phyloP scores from a whole-genome alignment of 257 asterid genomes.

The Penstemon newberryi region DNA sequence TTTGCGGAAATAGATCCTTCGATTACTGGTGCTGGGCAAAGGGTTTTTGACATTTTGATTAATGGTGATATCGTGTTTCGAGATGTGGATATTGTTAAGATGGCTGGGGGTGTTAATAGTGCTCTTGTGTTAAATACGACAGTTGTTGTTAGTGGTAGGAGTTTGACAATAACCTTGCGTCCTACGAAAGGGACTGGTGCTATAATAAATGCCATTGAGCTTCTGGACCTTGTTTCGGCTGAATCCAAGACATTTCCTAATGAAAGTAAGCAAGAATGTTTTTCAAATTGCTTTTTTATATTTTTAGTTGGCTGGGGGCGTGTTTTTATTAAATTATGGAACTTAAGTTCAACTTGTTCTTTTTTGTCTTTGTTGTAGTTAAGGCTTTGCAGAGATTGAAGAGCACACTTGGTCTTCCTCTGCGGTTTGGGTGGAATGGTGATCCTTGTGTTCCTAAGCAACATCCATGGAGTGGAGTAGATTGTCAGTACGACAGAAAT shows the following conservation, averaged over 20 bases:
- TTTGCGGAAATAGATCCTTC: constrained; percentile 89
- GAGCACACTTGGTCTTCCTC: constrained; percentile 87
- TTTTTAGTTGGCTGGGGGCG: not conserved
- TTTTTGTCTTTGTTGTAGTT: constrained; percentile 45
- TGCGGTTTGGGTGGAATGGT: constrained; percentile 97
- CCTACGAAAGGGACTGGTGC: constrained; percentile 72
- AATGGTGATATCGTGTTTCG: constrained; percentile 60
- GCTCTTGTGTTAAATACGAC: constrained; percentile 84
- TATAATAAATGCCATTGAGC: constrained; percentile 79
- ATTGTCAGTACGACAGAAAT: constrained; percentile 70
- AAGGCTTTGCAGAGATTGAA: constrained; percentile 74
- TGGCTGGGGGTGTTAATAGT: constrained; percentile 66
- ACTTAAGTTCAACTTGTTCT: constrained; percentile 1
- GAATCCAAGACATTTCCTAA: constrained; percentile 81
- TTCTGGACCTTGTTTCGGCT: constrained; percentile 72
- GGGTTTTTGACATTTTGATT: constrained; percentile 72
- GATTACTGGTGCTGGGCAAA: constrained; percentile 62
- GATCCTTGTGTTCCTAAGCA: constrained; percentile 98
- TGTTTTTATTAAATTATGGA: not conserved
- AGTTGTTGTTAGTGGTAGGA: constrained; percentile 78
- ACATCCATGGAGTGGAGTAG: constrained; percentile 98
- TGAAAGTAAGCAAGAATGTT: constrained; percentile 57
- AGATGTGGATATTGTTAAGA: constrained; percentile 62
- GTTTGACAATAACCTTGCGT: constrained; percentile 65
- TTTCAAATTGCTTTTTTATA: constrained; percentile 23